phyloP scores from a whole-genome alignment of 2,329 filamentous ascomycete genomes.

The Grosmannia serpens region DNA sequence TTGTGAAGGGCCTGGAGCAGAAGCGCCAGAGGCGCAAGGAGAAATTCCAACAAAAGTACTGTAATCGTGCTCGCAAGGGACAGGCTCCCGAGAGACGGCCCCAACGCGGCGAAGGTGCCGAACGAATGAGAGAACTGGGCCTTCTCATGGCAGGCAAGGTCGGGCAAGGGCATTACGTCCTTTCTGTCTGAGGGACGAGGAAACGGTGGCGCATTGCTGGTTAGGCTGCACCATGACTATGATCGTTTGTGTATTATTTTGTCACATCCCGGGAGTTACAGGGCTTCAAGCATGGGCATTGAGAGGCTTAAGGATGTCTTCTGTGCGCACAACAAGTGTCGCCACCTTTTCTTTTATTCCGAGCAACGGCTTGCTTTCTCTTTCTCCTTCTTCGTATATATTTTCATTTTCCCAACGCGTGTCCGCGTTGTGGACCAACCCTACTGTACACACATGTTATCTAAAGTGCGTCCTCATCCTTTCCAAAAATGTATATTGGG shows the following conservation, averaged over 20 bases:
- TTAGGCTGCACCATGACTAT: not conserved
- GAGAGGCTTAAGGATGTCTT: not conserved
- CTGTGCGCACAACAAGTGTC: not conserved
- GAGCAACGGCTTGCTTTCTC: not conserved
- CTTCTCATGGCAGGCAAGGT: conserved; percentile 75
- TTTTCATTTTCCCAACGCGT: not conserved
- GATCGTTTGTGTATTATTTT: not conserved
- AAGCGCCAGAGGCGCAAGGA: conserved; percentile 89
- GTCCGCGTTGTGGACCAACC: not conserved
- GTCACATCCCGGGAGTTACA: not conserved
- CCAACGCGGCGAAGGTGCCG: conserved; percentile 74
- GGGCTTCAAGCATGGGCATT: not conserved
- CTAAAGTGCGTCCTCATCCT: not conserved
- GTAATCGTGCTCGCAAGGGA: conserved; percentile 66
- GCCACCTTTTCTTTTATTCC: not conserved
- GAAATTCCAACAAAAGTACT: conserved; percentile 83
- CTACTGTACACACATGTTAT: not conserved
- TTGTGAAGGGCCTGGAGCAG: conserved; percentile 89
- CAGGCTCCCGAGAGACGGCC: conserved; percentile 52
- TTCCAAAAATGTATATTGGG: not conserved
- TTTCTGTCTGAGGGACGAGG: conserved; percentile 59
- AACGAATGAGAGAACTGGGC: conserved; percentile 88
- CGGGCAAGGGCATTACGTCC: conserved; percentile 63
- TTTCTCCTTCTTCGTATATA: not conserved
- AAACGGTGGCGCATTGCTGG: not conserved